Evolutionary conservation across 768 basidiomycete genomes (phyloP), one percentile per base, ranked within the genome.

Genomic region (Chiua virens): DNA sequence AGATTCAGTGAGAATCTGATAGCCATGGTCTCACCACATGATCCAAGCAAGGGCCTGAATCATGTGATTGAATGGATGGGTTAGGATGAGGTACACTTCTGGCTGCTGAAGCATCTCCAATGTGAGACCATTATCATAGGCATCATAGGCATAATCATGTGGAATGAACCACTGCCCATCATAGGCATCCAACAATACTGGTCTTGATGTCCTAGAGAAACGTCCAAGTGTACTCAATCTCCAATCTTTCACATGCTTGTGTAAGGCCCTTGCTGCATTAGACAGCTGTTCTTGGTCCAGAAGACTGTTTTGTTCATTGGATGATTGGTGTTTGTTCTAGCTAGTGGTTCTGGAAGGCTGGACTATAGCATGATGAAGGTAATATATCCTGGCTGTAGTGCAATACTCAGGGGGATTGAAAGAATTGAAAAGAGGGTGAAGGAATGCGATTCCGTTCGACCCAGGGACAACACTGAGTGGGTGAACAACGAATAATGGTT

Each of bases 21-120:
- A 55, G 3, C 51, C 54, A 53, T 55, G 46, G 10, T 55, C 50
- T 2, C 22, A 8, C 46, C 54, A 55, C 52, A 56, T 56, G 13
- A 37, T 42, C 55, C 52, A 54, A 3, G 46, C 27, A 14, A 51
- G 15, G 0, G 32, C 38, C 9, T 40, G 30, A 2, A 8, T 4
- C 47, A 55, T 55, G 1, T 42, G 21, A 2, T 45, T 5, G 10
- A 40, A 45, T 4, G 47, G 38, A 15, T 30, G 4, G 4, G 46
- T 55, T 0, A 48, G 2, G 1, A 56, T 53, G 5, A 43, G 38
- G 13, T 49, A 53, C 0, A 53, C 38, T 1, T 42, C 46, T 2
- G 52, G 52, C 4, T 46, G 47, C 13, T 42, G 43, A 8, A 57
- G 49, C 48, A 50, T 49, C 2, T 57, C 45, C 35, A 57, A 20